phyloP scores from a whole-genome alignment of 2,329 filamentous ascomycete genomes.

The Chalara sp. region DNA sequence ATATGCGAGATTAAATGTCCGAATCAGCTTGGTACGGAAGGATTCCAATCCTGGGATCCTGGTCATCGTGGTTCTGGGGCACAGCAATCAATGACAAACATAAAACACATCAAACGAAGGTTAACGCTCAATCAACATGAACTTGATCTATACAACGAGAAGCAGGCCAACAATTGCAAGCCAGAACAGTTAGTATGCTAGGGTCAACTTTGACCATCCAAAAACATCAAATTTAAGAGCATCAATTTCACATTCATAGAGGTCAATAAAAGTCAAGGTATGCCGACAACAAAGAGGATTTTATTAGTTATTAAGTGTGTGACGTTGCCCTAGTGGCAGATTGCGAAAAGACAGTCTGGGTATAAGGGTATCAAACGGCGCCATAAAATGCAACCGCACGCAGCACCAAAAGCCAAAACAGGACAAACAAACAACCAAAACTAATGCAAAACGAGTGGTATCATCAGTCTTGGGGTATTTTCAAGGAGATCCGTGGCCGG shows the following conservation, averaged over 20 bases:
- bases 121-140: no score
- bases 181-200: no score
- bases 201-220: no score
- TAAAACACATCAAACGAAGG: no score
- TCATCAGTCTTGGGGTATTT: slow-evolving; percentile 30
- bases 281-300: slow-evolving; percentile 20
- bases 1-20: no score
- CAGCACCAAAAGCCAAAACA: slow-evolving; percentile 3
- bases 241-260: background rate
- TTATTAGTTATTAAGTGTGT: slow-evolving; percentile 30
- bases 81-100: no score
- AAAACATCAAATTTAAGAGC: no score
- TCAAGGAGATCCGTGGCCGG: slow-evolving; percentile 29
- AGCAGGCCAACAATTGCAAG: no score
- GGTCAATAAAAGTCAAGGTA: background rate
- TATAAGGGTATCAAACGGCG: slow-evolving; percentile 33
- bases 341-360: slow-evolving; percentile 31
- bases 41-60: no score
- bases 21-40: no score
- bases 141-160: no score
- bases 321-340: slow-evolving; percentile 30
- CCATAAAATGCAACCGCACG: slow-evolving; percentile 18
- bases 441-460: slow-evolving; percentile 30
- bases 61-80: no score
- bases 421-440: slow-evolving; percentile 20